Conservation (phyloP, 225 moss, liverwort and hornwort genomes). For the Pleurozium schreberi region DNA sequence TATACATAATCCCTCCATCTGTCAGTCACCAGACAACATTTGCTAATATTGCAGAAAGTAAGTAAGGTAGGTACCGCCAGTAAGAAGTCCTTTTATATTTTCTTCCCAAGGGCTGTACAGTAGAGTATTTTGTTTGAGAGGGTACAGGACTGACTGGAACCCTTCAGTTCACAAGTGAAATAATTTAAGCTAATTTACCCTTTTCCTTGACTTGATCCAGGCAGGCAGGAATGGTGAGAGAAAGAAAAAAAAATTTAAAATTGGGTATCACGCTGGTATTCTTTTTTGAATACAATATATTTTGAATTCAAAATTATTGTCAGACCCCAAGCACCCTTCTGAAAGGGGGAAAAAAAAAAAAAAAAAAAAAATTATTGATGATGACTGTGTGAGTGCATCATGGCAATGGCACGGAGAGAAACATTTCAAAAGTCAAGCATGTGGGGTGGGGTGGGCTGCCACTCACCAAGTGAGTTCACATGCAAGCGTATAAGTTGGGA, state of each 20-base stretch:
- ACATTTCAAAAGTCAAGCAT: neutral
- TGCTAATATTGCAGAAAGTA: too few species aligned
- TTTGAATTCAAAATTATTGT: neutral
- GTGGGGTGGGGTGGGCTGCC: neutral
- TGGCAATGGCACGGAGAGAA: neutral
- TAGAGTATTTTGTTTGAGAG: too few species aligned
- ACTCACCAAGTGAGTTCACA: neutral
- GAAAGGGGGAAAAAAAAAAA: too few species aligned
- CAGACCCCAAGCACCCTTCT: neutral
- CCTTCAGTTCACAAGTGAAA: too few species aligned
- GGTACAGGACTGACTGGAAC: too few species aligned
- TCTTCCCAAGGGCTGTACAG: too few species aligned
- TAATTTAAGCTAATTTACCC: too few species aligned
- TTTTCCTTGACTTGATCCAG: neutral
- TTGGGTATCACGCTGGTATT: neutral
- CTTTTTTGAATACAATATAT: neutral
- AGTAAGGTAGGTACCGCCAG: too few species aligned
- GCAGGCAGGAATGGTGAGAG: too few species aligned
- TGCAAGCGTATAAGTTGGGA: neutral
- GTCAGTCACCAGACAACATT: too few species aligned
- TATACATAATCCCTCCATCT: too few species aligned
- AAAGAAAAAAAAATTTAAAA: neutral
- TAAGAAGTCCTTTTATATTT: too few species aligned
- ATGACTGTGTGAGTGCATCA: neutral
- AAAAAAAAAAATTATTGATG: neutral